A percentile compares a stretch with the other conserved stretches of the same genome.
Evolutionary conservation across 1,284 basidiomycete species (phyloP).

Genomic region (Chalciporus sp.): DNA sequence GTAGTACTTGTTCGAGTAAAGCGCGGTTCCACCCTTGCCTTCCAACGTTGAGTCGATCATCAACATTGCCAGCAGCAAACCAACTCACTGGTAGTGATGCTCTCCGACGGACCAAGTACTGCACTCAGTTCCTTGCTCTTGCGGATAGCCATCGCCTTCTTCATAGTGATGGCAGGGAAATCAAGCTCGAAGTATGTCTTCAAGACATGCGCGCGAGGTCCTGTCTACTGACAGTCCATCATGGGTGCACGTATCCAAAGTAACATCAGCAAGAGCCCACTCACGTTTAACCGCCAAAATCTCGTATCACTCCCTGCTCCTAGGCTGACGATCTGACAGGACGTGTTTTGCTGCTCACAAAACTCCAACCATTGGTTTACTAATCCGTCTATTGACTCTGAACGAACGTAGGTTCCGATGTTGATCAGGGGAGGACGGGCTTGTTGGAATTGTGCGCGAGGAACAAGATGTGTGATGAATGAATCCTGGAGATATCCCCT

Average conservation of each 20-base stretch:
- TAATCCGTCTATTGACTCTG: conserved; percentile 78
- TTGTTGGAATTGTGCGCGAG: conserved; percentile 64
- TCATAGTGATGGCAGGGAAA: conserved; percentile 81
- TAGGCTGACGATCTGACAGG: conserved; percentile 31
- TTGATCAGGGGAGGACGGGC: conserved; percentile 88
- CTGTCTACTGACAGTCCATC: conserved; percentile 47
- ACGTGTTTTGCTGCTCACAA: conserved; percentile 23
- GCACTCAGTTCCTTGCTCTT: conserved; percentile 65
- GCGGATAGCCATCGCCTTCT: conserved; percentile 83
- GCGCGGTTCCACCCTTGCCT: conserved; percentile 71
- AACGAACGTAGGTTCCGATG: conserved; percentile 89
- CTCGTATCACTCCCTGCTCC: conserved; percentile 47
- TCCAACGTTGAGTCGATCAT: conserved; percentile 11
- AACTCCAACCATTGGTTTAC: conserved; percentile 69
- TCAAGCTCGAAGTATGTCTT: conserved; percentile 86
- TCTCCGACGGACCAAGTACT: conserved; percentile 51
- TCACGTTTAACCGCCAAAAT: conserved; percentile 87
- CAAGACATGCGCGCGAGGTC: conserved; percentile 48
- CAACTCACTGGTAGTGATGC: conserved; percentile 46
- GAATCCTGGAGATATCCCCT: conserved; percentile 79
- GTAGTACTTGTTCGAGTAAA: conserved; percentile 70
- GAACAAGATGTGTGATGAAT: conserved; percentile 65
- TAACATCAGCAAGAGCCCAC: conserved; percentile 34
- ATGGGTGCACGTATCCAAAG: not conserved
- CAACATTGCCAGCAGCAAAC: not conserved